Percentiles rank a stretch among this genome's conserved stretches.
Evolutionary conservation across 495 filamentous ascomycete species (phyloP).

Genomic region (Ramalina intermedia): DNA sequence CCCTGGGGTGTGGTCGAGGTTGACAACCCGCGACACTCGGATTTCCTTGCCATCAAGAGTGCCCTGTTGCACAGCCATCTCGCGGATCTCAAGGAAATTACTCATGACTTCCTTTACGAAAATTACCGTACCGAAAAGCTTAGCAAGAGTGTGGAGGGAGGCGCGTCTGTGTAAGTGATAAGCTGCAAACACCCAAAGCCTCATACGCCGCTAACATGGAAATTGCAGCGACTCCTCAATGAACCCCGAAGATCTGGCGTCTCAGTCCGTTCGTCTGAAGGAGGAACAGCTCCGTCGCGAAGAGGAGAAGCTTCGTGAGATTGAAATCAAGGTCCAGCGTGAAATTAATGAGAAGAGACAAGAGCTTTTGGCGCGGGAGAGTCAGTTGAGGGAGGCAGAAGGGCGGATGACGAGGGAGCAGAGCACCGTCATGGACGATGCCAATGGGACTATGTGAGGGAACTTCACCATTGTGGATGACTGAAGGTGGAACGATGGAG

Average conservation of each 20-base stretch:
- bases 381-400: slow-evolving; percentile 92
- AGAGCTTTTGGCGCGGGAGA: slow-evolving; percentile 93
- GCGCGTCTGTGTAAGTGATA: slow-evolving; percentile 62
- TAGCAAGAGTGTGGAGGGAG: slow-evolving; percentile 95
- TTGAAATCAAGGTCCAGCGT: slow-evolving; percentile 96
- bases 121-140: slow-evolving; percentile 99
- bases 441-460: slow-evolving; percentile 28
- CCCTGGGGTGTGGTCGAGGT: slow-evolving; percentile 98
- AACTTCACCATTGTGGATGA: too few species aligned
- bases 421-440: slow-evolving; percentile 31
- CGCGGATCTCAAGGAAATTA: slow-evolving; percentile 97
- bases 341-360: slow-evolving; percentile 99
- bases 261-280: slow-evolving; percentile 94
- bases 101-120: slow-evolving; percentile 98
- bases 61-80: slow-evolving; percentile 94
- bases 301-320: slow-evolving; percentile 98
- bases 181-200: not conserved
- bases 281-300: slow-evolving; percentile 97
- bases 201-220: slow-evolving; percentile 14
- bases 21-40: slow-evolving; percentile 96
- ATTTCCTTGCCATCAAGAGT: slow-evolving; percentile 94
- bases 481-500: too few species aligned
- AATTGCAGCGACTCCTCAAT: slow-evolving; percentile 54
- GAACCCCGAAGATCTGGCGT: slow-evolving; percentile 94
- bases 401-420: slow-evolving; percentile 61